These are phyloP conservation scores for Clohesyomyces aquaticus DNA, from an alignment of 495 filamentous ascomycete species.

Conservation along the genomic window DNA sequence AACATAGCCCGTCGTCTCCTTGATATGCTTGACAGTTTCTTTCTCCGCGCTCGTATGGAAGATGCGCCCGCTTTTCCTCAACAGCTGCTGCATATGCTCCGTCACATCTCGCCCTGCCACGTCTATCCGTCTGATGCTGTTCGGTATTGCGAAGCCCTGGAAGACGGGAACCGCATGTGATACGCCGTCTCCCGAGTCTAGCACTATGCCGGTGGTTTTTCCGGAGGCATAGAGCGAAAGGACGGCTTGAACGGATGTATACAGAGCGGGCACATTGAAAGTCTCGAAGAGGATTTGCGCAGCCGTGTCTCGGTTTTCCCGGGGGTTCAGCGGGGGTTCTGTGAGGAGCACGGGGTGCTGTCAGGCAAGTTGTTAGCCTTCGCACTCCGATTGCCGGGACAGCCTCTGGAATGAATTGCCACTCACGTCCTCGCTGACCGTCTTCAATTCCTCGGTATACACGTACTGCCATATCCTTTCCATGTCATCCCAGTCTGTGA, in stretches of 20 bases:
- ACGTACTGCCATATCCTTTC: conserved; percentile 97
- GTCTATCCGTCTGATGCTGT: conserved; percentile 91
- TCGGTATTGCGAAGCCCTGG: conserved; percentile 96
- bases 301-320: conserved; percentile 92
- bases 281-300: conserved; percentile 99
- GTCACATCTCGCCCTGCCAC: conserved; percentile 98
- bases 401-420: neutral
- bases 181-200: conserved; percentile 95
- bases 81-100: conserved; percentile 87
- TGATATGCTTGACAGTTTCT: conserved; percentile 94
- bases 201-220: conserved; percentile 92
- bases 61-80: conserved; percentile 90
- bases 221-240: conserved; percentile 95
- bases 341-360: conserved; percentile 95
- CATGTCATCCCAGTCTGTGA: conserved; percentile 99
- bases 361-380: conserved; percentile 29
- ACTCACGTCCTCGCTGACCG: conserved; percentile 88
- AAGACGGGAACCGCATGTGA: conserved; percentile 98
- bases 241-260: conserved; percentile 96
- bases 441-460: conserved; percentile 84
- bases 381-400: neutral
- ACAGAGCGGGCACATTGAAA: conserved; percentile 95
- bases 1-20: conserved; percentile 92
- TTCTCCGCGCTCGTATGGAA: conserved; percentile 99
- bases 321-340: conserved; percentile 94